A percentile compares a stretch with the other conserved stretches of the same genome.
Conservation (phyloP, 306 rosid genomes). For the Dalbergia oliveri region DNA sequence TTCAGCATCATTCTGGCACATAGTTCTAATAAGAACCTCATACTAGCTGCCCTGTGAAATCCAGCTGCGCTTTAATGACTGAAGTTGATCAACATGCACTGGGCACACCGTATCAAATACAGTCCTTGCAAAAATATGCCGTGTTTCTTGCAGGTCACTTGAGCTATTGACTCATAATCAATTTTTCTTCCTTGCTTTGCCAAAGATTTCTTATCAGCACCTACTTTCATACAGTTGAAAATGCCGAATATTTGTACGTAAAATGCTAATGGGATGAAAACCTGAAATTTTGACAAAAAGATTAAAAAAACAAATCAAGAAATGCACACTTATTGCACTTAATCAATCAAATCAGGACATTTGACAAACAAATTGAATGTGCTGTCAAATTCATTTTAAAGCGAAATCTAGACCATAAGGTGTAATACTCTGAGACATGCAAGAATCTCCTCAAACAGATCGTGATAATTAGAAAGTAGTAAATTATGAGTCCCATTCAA, state of each 20-base stretch:
- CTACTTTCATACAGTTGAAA: constrained; percentile 55
- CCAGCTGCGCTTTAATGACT: too few relatives aligned
- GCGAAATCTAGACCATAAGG: neutral
- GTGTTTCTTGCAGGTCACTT: too few relatives aligned
- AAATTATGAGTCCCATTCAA: neutral
- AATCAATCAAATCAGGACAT: neutral
- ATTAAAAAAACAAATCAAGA: constrained; percentile 24
- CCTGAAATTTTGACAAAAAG: constrained; percentile 57
- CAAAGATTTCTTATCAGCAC: constrained; percentile 45
- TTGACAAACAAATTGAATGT: neutral
- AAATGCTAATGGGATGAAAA: constrained; percentile 63
- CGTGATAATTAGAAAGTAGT: neutral
- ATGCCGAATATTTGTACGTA: constrained; percentile 57
- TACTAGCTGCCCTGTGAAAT: too few relatives aligned
- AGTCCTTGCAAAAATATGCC: too few relatives aligned
- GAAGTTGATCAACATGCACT: too few relatives aligned
- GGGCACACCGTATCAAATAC: too few relatives aligned
- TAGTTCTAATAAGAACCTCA: too few relatives aligned
- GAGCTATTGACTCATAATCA: constrained; percentile 59
- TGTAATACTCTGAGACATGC: neutral
- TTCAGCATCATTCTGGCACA: too few relatives aligned
- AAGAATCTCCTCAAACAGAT: neutral
- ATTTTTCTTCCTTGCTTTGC: constrained; percentile 69
- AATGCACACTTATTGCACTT: neutral
- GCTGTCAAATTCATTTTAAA: neutral